Percentiles rank a stretch among this genome's conserved stretches.
Conservation (phyloP, 2,329 filamentous ascomycete species). For the Ceratocystis variospora region DNA sequence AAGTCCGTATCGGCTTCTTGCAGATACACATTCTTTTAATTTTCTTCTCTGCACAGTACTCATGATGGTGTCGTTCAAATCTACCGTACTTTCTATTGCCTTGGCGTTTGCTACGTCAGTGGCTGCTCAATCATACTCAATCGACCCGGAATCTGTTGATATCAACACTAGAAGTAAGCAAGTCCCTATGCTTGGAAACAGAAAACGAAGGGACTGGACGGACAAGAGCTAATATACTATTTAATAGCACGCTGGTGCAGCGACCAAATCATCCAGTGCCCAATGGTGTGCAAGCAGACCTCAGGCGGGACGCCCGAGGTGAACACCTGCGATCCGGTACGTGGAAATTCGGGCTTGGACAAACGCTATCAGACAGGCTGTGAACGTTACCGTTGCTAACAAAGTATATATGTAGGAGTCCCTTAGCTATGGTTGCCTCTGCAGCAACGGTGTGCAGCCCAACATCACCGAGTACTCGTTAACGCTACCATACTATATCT, state of each 20-base stretch:
- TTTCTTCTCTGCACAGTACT: neutral
- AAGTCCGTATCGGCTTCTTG: neutral
- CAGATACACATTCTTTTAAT: conserved; percentile 3
- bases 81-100: conserved; percentile 29
- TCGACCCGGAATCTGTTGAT: conserved; percentile 49
- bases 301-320: conserved; percentile 36
- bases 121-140: conserved; percentile 38
- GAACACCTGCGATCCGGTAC: conserved; percentile 57
- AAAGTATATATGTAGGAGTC: conserved; percentile 31
- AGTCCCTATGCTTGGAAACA: too few species aligned
- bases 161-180: conserved; percentile 38
- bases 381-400: neutral
- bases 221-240: neutral
- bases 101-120: conserved; percentile 40
- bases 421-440: conserved; percentile 60
- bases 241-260: conserved; percentile 48
- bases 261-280: conserved; percentile 50
- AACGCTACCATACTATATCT: conserved; percentile 66
- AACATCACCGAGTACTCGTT: conserved; percentile 66
- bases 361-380: too few species aligned
- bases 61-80: conserved; percentile 11
- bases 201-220: too few species aligned
- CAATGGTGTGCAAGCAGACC: conserved; percentile 54
- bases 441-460: conserved; percentile 49
- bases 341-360: conserved; percentile 21